Evolutionary conservation across 169 alveolate genomes (phyloP).

Genomic region (Plasmodium gonderi): DNA sequence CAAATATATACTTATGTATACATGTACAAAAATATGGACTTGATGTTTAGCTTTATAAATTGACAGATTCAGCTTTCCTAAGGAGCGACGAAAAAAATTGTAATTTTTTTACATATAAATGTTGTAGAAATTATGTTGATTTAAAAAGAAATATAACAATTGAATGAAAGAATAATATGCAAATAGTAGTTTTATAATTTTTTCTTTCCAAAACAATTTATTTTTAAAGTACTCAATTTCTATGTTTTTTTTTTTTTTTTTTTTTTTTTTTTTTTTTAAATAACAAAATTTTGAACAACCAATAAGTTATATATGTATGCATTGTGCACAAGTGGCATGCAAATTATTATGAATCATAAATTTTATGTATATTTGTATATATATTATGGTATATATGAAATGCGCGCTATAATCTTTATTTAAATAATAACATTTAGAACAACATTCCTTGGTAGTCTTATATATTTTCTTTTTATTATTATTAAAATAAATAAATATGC

Average conservation of each 20-base stretch:
- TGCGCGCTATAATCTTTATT: neutral
- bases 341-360: neutral
- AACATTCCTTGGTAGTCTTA: neutral
- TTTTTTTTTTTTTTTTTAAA: neutral
- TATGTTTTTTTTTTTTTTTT: neutral
- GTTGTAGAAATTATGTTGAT: neutral
- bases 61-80: neutral
- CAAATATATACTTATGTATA: neutral
- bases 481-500: neutral
- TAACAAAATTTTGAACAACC: neutral
- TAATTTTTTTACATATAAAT: neutral
- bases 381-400: neutral
- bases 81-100: neutral
- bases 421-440: neutral
- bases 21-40: neutral
- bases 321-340: neutral
- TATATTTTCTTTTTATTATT: neutral
- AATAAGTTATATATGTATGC: neutral
- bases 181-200: neutral
- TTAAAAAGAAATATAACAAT: neutral
- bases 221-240: neutral
- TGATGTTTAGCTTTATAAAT: neutral
- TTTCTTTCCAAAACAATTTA: neutral
- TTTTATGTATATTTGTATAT: neutral
- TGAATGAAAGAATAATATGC: neutral